phyloP scores from a whole-genome alignment of 139 green algal genomes.

The Astrephomene gubernaculifera region DNA sequence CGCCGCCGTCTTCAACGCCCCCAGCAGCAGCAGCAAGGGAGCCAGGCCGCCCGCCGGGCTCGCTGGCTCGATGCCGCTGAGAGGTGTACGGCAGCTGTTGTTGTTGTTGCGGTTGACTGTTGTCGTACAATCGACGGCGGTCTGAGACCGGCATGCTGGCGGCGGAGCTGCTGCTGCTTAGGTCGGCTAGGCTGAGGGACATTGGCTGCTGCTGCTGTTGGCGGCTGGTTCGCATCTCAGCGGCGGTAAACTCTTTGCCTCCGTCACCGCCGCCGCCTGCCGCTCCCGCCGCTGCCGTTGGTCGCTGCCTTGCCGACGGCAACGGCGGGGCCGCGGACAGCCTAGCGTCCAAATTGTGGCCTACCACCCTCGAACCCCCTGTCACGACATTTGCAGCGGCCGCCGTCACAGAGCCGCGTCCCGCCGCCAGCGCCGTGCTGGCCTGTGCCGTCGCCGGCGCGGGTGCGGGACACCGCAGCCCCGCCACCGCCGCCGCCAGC shows the following conservation, averaged over 20 bases:
- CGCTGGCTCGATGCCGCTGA: neutral
- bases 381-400: neutral
- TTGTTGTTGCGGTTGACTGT: neutral
- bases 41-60: neutral
- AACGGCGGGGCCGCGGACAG: neutral
- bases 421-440: neutral
- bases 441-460: neutral
- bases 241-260: neutral
- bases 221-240: neutral
- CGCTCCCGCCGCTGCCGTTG: neutral
- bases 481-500: neutral
- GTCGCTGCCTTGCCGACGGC: neutral
- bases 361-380: neutral
- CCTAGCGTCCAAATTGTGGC: neutral
- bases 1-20: too few relatives aligned
- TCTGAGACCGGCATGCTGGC: neutral
- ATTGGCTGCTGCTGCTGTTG: neutral
- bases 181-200: constrained; percentile 29
- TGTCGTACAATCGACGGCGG: neutral
- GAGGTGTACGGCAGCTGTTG: neutral
- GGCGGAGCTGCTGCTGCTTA: neutral
- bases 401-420: neutral
- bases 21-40: neutral
- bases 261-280: neutral
- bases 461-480: neutral